Evolutionary conservation across 2,329 filamentous ascomycete species (phyloP).

Genomic region (Fusarium redolens): DNA sequence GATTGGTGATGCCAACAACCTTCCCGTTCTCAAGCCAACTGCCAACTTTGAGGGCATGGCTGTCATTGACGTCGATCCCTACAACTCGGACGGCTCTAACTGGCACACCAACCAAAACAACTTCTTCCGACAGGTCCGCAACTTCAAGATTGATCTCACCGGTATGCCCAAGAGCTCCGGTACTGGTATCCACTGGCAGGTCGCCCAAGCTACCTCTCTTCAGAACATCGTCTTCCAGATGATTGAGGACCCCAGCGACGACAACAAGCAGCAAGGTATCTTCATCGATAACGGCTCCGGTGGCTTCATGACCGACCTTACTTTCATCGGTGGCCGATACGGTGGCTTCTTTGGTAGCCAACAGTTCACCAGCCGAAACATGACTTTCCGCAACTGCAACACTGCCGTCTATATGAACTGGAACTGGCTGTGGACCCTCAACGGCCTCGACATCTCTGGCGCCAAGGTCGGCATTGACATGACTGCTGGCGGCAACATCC

Average conservation of each 20-base stretch:
- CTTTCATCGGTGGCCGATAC: constrained; percentile 83
- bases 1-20: constrained; percentile 78
- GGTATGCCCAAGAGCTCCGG: constrained; percentile 69
- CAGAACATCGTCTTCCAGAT: constrained; percentile 88
- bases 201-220: constrained; percentile 83
- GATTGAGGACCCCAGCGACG: constrained; percentile 70
- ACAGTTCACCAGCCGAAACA: constrained; percentile 86
- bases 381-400: constrained; percentile 83
- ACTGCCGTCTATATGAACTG: constrained; percentile 91
- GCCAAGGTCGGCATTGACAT: constrained; percentile 84
- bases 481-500: constrained; percentile 70
- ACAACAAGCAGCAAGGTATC: constrained; percentile 79
- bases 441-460: constrained; percentile 79
- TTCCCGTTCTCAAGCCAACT: constrained; percentile 81
- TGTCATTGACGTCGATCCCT: constrained; percentile 89
- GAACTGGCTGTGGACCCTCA: constrained; percentile 90
- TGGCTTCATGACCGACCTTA: constrained; percentile 84
- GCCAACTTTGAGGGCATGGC: constrained; percentile 84
- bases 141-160: constrained; percentile 83
- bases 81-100: constrained; percentile 74
- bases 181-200: constrained; percentile 85
- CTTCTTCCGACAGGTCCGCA: constrained; percentile 86
- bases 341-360: constrained; percentile 87
- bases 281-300: constrained; percentile 89
- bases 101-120: constrained; percentile 86